These are phyloP conservation scores for Botrytis medusae DNA, from an alignment of 2,329 filamentous ascomycete species.

Conservation along the genomic window DNA sequence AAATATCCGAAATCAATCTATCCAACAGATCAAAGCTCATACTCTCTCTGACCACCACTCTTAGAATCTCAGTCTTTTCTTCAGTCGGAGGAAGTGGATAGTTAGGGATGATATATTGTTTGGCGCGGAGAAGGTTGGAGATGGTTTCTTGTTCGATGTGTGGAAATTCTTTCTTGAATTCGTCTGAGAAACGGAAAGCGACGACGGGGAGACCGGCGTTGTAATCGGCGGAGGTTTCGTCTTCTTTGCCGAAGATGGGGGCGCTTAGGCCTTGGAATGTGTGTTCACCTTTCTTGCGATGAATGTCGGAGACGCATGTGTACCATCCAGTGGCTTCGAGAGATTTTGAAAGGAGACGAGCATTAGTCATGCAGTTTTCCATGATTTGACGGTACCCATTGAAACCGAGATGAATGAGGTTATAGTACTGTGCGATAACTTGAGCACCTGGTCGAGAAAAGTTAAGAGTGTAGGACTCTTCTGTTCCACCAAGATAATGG, in stretches of 20 bases:
- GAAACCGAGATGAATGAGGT: conserved; percentile 69
- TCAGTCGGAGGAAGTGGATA: conserved; percentile 64
- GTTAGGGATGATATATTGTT: conserved; percentile 72
- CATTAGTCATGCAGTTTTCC: conserved; percentile 66
- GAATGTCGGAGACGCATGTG: conserved; percentile 63
- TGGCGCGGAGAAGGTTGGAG: conserved; percentile 60
- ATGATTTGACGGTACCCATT: conserved; percentile 63
- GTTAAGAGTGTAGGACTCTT: conserved; percentile 70
- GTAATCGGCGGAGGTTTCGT: conserved; percentile 59
- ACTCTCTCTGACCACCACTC: conserved; percentile 66
- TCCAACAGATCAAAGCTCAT: conserved; percentile 69
- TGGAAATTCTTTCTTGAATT: conserved; percentile 59
- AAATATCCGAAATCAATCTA: conserved; percentile 60
- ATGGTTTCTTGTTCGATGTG: conserved; percentile 65
- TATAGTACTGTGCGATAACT: conserved; percentile 71
- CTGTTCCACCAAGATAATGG: conserved; percentile 67
- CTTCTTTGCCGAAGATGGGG: conserved; percentile 43
- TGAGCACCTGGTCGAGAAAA: conserved; percentile 71
- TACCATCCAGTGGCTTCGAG: conserved; percentile 69
- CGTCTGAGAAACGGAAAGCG: conserved; percentile 62
- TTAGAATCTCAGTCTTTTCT: conserved; percentile 62
- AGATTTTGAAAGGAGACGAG: conserved; percentile 60
- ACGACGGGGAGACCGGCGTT: conserved; percentile 67
- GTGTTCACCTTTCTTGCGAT: conserved; percentile 53
- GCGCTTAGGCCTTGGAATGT: conserved; percentile 37